Evolutionary conservation across 2,329 filamentous ascomycete genomes (phyloP).

Genomic region (Leptographium procerum): DNA sequence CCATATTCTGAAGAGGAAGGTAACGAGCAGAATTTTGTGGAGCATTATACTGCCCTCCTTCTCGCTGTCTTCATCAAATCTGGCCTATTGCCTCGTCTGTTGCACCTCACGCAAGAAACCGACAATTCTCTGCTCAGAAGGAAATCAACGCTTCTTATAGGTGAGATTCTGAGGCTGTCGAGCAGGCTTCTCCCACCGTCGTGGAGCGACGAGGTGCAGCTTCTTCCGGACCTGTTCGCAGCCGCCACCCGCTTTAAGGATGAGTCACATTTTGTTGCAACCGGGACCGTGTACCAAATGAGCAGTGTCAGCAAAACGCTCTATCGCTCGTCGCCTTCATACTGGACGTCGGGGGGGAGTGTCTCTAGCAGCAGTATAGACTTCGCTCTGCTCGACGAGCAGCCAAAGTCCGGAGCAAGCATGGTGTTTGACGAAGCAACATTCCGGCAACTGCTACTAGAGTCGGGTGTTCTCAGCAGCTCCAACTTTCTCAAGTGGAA

Average conservation of each 20-base stretch:
- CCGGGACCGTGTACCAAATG: constrained; percentile 91
- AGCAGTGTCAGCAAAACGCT: constrained; percentile 93
- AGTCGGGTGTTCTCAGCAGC: constrained; percentile 78
- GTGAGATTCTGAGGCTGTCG: constrained; percentile 81
- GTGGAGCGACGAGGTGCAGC: constrained; percentile 76
- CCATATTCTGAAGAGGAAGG: constrained; percentile 52
- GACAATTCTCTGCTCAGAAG: constrained; percentile 63
- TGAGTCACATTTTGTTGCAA: constrained; percentile 67
- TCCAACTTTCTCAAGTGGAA: constrained; percentile 95
- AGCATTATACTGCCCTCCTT: constrained; percentile 86
- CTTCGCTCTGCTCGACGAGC: constrained; percentile 42
- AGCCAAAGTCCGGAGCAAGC: constrained; percentile 38
- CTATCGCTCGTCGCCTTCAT: constrained; percentile 59
- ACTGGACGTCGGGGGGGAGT: constrained; percentile 24
- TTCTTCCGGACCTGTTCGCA: constrained; percentile 75
- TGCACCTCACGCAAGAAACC: constrained; percentile 56
- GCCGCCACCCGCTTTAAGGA: constrained; percentile 61
- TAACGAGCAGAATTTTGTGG: constrained; percentile 72
- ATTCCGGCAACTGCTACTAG: constrained; percentile 54
- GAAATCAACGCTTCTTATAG: constrained; percentile 82
- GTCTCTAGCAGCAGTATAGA: constrained; percentile 27
- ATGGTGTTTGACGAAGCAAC: constrained; percentile 48
- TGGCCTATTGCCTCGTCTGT: constrained; percentile 53
- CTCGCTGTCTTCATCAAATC: constrained; percentile 76
- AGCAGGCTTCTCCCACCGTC: constrained; percentile 71